Percentiles rank a stretch among this genome's conserved stretches.
These are phyloP conservation scores for Solanum verrucosum DNA, from an alignment of 257 asterid species.

Conservation along the genomic window DNA sequence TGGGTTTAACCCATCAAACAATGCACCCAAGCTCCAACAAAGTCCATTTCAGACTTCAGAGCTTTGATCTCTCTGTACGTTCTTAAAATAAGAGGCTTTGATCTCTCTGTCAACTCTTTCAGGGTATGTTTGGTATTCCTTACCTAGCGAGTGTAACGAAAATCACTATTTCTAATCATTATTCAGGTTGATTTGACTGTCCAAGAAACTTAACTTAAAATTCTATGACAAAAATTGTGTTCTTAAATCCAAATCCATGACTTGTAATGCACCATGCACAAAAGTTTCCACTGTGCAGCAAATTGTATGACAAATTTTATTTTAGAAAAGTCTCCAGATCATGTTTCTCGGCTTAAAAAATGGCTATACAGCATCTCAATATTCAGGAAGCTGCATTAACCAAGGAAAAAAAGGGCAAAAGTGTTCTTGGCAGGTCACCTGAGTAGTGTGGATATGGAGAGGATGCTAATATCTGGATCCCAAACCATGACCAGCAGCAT, in stretches of 20 bases:
- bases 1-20: neutral
- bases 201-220: neutral
- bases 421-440: conserved; percentile 31
- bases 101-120: neutral
- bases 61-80: neutral
- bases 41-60: neutral
- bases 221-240: neutral
- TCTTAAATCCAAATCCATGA: neutral
- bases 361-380: neutral
- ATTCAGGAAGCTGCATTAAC: neutral
- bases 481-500: conserved; percentile 89
- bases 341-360: neutral
- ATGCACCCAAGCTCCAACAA: neutral
- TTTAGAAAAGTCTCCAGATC: neutral
- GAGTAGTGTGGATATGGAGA: conserved; percentile 65
- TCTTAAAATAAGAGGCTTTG: neutral
- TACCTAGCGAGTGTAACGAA: neutral
- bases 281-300: neutral
- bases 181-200: neutral
- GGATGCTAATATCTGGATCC: conserved; percentile 63
- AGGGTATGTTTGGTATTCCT: neutral
- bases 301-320: neutral
- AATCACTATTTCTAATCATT: neutral
- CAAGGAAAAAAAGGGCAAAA: neutral
- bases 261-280: neutral